These are phyloP conservation scores for Euphorbia celastroides DNA, from an alignment of 441 rosid genomes.

Conservation along the genomic window DNA sequence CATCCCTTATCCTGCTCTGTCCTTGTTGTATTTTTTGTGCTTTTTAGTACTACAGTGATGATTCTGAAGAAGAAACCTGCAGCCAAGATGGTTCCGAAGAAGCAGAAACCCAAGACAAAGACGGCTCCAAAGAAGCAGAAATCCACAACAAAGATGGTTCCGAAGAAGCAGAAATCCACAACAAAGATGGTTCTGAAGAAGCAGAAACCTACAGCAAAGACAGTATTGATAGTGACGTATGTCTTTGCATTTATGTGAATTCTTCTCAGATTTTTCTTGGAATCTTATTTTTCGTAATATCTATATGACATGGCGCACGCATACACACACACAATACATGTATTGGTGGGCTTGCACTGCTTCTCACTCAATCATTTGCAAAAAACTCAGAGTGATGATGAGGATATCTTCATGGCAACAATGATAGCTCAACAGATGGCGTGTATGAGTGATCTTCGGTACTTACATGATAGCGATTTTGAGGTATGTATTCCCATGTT, in stretches of 20 bases:
- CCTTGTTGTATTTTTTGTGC: background rate
- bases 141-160: background rate
- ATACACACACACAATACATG: too few relatives aligned
- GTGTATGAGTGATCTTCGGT: too few relatives aligned
- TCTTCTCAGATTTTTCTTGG: background rate
- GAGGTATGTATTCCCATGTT: too few relatives aligned
- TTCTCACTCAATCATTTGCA: too few relatives aligned
- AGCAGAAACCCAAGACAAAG: too few relatives aligned
- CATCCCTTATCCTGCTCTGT: background rate
- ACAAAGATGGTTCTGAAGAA: background rate
- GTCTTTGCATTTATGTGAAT: background rate
- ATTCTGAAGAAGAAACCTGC: background rate
- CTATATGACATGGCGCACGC: background rate
- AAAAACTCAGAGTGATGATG: too few relatives aligned
- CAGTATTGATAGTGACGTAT: background rate
- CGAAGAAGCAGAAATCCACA: background rate
- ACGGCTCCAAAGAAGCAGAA: background rate
- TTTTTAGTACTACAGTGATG: background rate
- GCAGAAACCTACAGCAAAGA: background rate
- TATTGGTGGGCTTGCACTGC: too few relatives aligned
- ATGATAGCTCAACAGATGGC: too few relatives aligned
- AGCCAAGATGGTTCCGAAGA: background rate
- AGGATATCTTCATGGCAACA: too few relatives aligned
- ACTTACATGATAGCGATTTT: too few relatives aligned
- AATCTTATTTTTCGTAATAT: background rate